A percentile compares a stretch with the other conserved stretches of the same genome.
phyloP scores from a whole-genome alignment of 768 basidiomycete genomes.

The Melanogaster broomeanus region DNA sequence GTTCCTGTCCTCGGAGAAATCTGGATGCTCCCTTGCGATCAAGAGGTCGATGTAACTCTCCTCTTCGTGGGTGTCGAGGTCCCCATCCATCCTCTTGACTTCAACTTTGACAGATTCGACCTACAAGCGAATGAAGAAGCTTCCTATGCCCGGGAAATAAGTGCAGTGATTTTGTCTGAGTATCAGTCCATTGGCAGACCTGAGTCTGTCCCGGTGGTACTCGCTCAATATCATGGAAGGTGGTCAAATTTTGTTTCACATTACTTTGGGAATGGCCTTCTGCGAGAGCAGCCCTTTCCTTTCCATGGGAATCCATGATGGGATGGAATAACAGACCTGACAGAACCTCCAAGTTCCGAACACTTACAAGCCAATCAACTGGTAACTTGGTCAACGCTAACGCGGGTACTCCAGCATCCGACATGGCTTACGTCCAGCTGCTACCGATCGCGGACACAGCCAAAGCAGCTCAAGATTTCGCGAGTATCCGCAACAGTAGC shows the following conservation, averaged over 20 bases:
- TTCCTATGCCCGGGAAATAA: constrained; percentile 47
- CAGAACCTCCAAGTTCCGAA: constrained; percentile 53
- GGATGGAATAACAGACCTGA: neutral
- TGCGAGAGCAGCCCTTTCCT: constrained; percentile 39
- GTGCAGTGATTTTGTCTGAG: constrained; percentile 12
- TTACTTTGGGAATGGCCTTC: constrained; percentile 75
- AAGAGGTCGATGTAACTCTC: constrained; percentile 66
- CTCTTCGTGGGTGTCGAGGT: constrained; percentile 55
- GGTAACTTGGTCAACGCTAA: constrained; percentile 59
- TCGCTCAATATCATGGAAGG: constrained; percentile 43
- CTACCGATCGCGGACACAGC: constrained; percentile 54
- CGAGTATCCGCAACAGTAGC: constrained; percentile 6
- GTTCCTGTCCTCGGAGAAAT: constrained; percentile 41
- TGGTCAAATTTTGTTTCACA: constrained; percentile 43
- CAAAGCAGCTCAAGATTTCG: constrained; percentile 31
- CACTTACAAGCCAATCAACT: constrained; percentile 59
- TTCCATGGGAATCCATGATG: too few relatives aligned
- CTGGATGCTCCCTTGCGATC: constrained; percentile 66
- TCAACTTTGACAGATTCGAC: constrained; percentile 33
- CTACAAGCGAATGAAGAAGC: constrained; percentile 21
- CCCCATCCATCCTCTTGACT: constrained; percentile 70
- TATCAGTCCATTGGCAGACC: neutral
- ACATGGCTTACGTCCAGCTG: constrained; percentile 63
- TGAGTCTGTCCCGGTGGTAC: constrained; percentile 66
- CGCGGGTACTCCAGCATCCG: constrained; percentile 35